These are phyloP conservation scores for Daldinia childiae DNA, from an alignment of 495 filamentous ascomycete genomes.

Conservation along the genomic window DNA sequence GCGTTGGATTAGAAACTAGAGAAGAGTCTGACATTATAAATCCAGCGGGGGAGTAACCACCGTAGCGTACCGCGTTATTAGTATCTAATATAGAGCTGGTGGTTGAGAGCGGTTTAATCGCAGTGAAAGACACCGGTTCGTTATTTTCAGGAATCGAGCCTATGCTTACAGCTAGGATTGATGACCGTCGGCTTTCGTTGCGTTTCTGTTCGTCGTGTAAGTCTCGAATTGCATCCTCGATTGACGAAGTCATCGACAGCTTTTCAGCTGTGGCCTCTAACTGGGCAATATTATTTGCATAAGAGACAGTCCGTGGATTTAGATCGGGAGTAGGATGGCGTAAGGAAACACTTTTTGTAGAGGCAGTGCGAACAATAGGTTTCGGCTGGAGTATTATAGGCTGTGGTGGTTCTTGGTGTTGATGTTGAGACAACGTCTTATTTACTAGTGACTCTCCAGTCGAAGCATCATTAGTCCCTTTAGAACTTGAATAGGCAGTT, in stretches of 20 bases:
- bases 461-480: constrained; percentile 15
- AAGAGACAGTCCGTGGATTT: constrained; percentile 76
- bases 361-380: constrained; percentile 68
- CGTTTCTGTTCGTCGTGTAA: constrained; percentile 81
- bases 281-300: constrained; percentile 79
- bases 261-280: constrained; percentile 85
- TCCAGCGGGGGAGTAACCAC: constrained; percentile 76
- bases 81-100: constrained; percentile 73
- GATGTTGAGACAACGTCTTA: constrained; percentile 23
- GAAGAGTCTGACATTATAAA: constrained; percentile 73
- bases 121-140: constrained; percentile 46
- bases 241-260: constrained; percentile 78
- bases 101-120: constrained; percentile 61
- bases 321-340: constrained; percentile 81
- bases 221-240: constrained; percentile 83
- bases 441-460: constrained; percentile 19
- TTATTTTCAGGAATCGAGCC: constrained; percentile 50
- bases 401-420: constrained; percentile 18
- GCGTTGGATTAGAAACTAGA: constrained; percentile 61
- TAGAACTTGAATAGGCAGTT: constrained; percentile 3
- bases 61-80: constrained; percentile 71
- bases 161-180: constrained; percentile 57
- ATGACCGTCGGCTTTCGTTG: constrained; percentile 68
- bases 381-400: constrained; percentile 46
- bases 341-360: constrained; percentile 66